Evolutionary conservation across 1,284 basidiomycete genomes (phyloP).

Genomic region (Schizophyllum amplum): DNA sequence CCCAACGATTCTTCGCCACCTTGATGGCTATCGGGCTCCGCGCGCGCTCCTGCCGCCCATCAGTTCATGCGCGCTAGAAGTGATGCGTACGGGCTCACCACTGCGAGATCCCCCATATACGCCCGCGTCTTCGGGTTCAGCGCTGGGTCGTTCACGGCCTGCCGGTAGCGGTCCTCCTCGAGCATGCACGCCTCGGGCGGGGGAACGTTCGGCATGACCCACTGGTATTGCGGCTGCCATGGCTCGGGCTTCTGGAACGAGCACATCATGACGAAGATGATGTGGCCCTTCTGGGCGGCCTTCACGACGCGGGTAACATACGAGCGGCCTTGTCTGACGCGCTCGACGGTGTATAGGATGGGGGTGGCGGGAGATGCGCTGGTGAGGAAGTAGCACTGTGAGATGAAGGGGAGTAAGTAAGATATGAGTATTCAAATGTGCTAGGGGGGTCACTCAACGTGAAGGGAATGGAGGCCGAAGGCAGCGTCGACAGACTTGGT

Average conservation of each 20-base stretch:
- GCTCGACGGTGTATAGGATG: conserved; percentile 81
- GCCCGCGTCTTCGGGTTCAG: conserved; percentile 29
- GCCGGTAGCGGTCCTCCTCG: conserved; percentile 41
- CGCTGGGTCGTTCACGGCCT: conserved; percentile 25
- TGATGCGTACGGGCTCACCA: neutral
- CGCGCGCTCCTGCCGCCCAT: conserved; percentile 48
- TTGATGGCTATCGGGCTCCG: conserved; percentile 67
- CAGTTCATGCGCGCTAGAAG: neutral
- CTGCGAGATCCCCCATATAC: conserved; percentile 12
- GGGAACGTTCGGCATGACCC: conserved; percentile 53
- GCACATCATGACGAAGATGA: conserved; percentile 79
- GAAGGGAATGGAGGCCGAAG: conserved; percentile 70
- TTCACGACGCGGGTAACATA: conserved; percentile 71
- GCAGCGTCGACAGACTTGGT: conserved; percentile 62
- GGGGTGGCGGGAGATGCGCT: conserved; percentile 72
- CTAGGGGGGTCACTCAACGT: conserved; percentile 37
- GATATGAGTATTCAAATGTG: neutral
- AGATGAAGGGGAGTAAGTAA: neutral
- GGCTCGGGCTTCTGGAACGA: conserved; percentile 82
- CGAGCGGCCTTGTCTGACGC: conserved; percentile 73
- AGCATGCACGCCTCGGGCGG: conserved; percentile 59
- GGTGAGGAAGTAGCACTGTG: conserved; percentile 74
- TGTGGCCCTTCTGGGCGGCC: conserved; percentile 61
- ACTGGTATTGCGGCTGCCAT: conserved; percentile 60
- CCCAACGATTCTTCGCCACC: conserved; percentile 30